These are phyloP conservation scores for Pythium angustatum DNA, from an alignment of 352 stramenopile genomes.

Conservation along the genomic window DNA sequence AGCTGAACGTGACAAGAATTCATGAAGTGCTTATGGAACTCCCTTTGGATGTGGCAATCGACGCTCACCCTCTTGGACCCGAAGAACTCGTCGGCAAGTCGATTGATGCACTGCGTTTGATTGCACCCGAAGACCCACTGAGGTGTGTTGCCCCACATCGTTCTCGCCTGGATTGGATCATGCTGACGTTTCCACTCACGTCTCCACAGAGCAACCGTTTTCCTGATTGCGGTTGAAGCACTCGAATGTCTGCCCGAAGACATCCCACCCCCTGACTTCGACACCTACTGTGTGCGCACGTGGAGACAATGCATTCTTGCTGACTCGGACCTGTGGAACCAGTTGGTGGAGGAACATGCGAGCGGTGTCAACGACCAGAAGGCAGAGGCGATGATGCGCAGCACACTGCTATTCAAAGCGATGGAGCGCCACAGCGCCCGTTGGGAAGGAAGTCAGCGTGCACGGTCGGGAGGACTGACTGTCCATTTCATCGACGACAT, in stretches of 20 bases:
- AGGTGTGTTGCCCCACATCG: slow-evolving; percentile 32
- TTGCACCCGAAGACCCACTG: slow-evolving; percentile 51
- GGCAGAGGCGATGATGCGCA: slow-evolving; percentile 62
- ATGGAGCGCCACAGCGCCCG: slow-evolving; percentile 56
- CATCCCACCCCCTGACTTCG: slow-evolving; percentile 38
- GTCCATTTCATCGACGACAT: slow-evolving; percentile 67
- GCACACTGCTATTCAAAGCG: slow-evolving; percentile 66
- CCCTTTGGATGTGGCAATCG: slow-evolving; percentile 42
- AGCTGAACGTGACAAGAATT: slow-evolving; percentile 57
- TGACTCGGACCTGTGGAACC: slow-evolving; percentile 62
- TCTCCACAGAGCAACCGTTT: slow-evolving; percentile 54
- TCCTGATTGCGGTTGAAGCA: slow-evolving; percentile 70
- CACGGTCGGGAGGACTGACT: slow-evolving; percentile 40
- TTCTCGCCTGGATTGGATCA: background rate
- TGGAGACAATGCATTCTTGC: slow-evolving; percentile 62
- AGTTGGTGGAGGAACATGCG: slow-evolving; percentile 50
- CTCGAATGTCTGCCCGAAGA: slow-evolving; percentile 54
- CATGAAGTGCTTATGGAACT: slow-evolving; percentile 68
- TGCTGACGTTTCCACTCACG: background rate
- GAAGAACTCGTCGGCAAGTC: slow-evolving; percentile 52
- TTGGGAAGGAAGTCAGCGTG: slow-evolving; percentile 21
- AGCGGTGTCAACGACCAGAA: slow-evolving; percentile 64
- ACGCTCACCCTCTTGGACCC: slow-evolving; percentile 38
- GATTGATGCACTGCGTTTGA: slow-evolving; percentile 46
- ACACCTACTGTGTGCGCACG: slow-evolving; percentile 41